Evolutionary conservation across 208 protist genomes (phyloP).

Genomic region (Trichomonas vaginalis): DNA sequence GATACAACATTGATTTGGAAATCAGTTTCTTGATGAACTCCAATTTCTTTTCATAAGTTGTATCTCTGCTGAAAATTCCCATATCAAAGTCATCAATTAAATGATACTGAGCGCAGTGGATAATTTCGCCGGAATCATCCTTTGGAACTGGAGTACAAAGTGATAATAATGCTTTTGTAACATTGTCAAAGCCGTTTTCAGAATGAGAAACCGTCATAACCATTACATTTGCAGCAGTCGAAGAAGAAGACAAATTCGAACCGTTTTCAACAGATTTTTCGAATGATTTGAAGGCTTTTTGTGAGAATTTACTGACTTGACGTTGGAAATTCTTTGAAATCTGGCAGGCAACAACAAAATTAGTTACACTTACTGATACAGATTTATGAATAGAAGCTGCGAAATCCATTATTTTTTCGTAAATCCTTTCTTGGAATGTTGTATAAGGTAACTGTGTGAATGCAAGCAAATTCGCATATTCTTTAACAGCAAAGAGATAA

Average conservation of each 20-base stretch:
- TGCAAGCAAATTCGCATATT: neutral
- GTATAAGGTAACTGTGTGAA: neutral
- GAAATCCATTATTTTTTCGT: neutral
- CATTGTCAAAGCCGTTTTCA: neutral
- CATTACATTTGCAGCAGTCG: neutral
- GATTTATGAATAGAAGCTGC: neutral
- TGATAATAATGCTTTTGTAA: neutral
- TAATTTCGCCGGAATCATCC: neutral
- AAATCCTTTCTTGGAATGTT: neutral
- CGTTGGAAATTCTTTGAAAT: neutral
- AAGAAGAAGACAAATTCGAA: neutral
- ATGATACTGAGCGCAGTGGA: neutral
- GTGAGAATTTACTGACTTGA: neutral
- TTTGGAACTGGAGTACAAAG: neutral
- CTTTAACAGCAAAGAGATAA: neutral
- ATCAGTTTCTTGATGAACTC: neutral
- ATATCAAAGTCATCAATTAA: neutral
- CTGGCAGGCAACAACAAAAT: neutral
- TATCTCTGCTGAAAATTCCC: neutral
- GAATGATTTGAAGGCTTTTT: neutral
- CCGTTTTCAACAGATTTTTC: neutral
- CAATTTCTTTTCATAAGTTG: neutral
- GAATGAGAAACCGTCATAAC: neutral
- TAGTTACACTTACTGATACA: neutral
- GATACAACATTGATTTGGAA: neutral